A percentile compares a stretch with the other conserved stretches of the same genome.
Evolutionary conservation across 805 yeast genomes (phyloP).

Genomic region (Metschnikowia santaceciliae): DNA sequence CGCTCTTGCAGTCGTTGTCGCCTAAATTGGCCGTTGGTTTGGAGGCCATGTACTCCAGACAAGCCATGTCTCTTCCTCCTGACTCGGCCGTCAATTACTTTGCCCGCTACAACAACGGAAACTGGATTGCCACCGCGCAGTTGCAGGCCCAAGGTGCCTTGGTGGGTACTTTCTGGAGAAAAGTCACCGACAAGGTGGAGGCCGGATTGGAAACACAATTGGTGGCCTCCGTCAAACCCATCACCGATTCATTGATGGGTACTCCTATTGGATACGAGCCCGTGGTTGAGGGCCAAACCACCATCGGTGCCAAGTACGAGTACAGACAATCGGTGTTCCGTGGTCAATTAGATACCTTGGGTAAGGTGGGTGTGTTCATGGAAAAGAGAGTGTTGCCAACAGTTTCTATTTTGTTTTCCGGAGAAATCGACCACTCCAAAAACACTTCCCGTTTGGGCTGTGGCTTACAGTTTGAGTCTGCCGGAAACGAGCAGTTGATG

Average conservation of each 20-base stretch:
- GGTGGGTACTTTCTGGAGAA: constrained; percentile 89
- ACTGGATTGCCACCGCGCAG: constrained; percentile 94
- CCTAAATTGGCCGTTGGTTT: constrained; percentile 82
- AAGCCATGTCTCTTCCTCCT: constrained; percentile 64
- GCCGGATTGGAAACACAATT: constrained; percentile 88
- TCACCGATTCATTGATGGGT: constrained; percentile 71
- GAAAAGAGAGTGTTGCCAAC: constrained; percentile 94
- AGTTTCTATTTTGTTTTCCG: constrained; percentile 79
- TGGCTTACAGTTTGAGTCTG: constrained; percentile 93
- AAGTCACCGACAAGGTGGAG: constrained; percentile 87
- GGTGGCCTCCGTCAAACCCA: constrained; percentile 71
- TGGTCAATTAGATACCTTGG: constrained; percentile 88
- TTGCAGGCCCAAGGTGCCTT: constrained; percentile 89
- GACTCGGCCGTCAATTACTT: constrained; percentile 88
- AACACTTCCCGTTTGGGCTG: constrained; percentile 78
- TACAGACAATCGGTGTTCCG: constrained; percentile 94
- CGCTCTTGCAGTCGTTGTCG: constrained; percentile 84
- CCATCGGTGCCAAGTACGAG: constrained; percentile 95
- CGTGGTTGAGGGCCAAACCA: constrained; percentile 84
- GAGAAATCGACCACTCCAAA: constrained; percentile 83
- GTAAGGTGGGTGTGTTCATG: constrained; percentile 85
- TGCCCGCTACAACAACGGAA: constrained; percentile 81
- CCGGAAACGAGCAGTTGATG: constrained; percentile 89
- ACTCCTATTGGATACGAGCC: constrained; percentile 80
- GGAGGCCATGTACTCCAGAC: constrained; percentile 85